phyloP scores from a whole-genome alignment of 2,329 filamentous ascomycete genomes.

The Ophiosphaerella korrae region DNA sequence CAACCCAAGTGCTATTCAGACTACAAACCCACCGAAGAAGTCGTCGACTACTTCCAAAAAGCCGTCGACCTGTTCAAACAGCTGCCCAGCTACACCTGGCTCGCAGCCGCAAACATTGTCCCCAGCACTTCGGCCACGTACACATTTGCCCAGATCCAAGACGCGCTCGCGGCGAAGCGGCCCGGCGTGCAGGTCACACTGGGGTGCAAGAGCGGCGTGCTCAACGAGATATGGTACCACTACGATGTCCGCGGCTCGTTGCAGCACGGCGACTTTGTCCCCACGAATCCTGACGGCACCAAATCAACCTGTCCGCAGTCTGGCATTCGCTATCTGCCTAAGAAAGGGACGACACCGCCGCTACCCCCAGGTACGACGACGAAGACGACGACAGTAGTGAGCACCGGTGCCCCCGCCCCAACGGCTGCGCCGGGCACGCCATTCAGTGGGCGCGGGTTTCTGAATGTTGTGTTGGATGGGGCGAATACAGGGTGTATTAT shows the following conservation, averaged over 20 bases:
- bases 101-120: conserved; percentile 65
- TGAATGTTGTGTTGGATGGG: conserved; percentile 61
- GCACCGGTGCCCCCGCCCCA: conserved; percentile 26
- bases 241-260: conserved; percentile 66
- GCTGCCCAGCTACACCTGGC: conserved; percentile 68
- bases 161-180: conserved; percentile 59
- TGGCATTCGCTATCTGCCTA: conserved; percentile 70
- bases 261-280: conserved; percentile 65
- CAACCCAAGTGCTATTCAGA: conserved; percentile 66
- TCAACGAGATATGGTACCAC: conserved; percentile 66
- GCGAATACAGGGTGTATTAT: conserved; percentile 69
- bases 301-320: conserved; percentile 66
- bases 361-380: conserved; percentile 38
- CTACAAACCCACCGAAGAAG: conserved; percentile 65
- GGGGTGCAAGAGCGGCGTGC: conserved; percentile 57
- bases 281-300: conserved; percentile 61
- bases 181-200: conserved; percentile 64
- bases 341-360: conserved; percentile 46
- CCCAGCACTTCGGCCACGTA: conserved; percentile 64
- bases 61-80: conserved; percentile 69
- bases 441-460: conserved; percentile 64
- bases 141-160: conserved; percentile 62
- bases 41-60: conserved; percentile 70
- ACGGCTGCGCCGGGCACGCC: conserved; percentile 47
- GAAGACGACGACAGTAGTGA: conserved; percentile 33